These are phyloP conservation scores for Phytopythium boreale DNA, from an alignment of 352 stramenopile species.

Conservation along the genomic window DNA sequence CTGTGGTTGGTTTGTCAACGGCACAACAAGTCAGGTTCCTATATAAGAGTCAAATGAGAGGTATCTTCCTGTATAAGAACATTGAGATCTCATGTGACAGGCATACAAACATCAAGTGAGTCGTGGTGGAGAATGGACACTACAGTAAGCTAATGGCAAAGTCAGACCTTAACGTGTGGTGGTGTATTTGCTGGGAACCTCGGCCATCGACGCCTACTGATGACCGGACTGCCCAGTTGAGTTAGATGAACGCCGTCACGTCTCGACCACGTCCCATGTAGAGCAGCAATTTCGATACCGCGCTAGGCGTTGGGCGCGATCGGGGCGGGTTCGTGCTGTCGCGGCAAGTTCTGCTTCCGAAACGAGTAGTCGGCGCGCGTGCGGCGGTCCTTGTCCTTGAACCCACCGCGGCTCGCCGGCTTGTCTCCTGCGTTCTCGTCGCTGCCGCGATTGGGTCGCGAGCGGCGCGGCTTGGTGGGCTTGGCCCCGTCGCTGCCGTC, in stretches of 20 bases:
- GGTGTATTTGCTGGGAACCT: not conserved
- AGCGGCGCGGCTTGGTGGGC: conserved; percentile 27
- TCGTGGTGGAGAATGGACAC: no score
- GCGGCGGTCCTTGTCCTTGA: conserved; percentile 37
- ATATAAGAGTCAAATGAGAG: not conserved
- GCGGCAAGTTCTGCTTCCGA: conserved; percentile 32
- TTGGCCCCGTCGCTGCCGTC: conserved; percentile 22
- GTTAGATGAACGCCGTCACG: not conserved
- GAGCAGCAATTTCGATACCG: not conserved
- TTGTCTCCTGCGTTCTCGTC: conserved; percentile 23
- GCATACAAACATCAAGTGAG: not conserved
- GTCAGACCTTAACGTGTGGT: no score
- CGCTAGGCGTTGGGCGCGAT: conserved; percentile 29
- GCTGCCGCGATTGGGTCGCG: conserved; percentile 23
- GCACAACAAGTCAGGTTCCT: not conserved
- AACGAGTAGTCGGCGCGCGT: conserved; percentile 31
- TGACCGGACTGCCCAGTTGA: not conserved
- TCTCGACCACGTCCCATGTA: not conserved
- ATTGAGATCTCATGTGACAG: not conserved
- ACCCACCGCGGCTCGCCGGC: conserved; percentile 17
- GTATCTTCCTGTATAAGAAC: conserved; percentile 1
- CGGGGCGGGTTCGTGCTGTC: conserved; percentile 21
- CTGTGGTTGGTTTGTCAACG: not conserved
- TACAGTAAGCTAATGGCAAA: no score
- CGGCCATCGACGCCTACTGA: no score